Percentiles rank a stretch among this genome's conserved stretches.
Conservation (phyloP, 2,329 filamentous ascomycete genomes). For the Microdochium nivale region DNA sequence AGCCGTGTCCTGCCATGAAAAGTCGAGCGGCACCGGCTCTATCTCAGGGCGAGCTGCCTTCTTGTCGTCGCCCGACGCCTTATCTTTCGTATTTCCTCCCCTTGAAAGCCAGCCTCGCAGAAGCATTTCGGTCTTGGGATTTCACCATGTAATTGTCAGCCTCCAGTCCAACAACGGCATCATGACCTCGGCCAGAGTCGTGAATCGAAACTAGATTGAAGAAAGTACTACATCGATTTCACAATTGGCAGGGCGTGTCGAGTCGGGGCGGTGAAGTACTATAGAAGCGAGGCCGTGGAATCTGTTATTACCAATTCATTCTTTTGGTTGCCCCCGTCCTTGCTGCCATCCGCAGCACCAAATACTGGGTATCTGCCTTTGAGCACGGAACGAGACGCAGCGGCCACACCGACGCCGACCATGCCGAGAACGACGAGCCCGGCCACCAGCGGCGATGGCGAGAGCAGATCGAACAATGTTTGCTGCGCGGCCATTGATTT, state of each 20-base stretch:
- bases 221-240: no score
- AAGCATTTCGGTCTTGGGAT: no score
- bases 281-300: no score
- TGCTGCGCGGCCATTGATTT: background rate
- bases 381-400: background rate
- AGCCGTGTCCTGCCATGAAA: slow-evolving; percentile 29
- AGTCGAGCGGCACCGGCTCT: slow-evolving; percentile 11
- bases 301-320: no score
- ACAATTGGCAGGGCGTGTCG: no score
- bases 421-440: background rate
- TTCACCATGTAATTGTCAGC: no score
- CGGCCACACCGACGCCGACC: background rate
- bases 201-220: no score
- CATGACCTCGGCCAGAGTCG: no score
- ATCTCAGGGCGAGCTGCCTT: slow-evolving; percentile 5
- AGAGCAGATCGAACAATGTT: background rate
- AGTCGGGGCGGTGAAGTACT: no score
- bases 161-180: no score
- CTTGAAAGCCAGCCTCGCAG: background rate
- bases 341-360: background rate
- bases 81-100: background rate
- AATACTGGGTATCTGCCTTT: background rate
- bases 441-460: background rate
- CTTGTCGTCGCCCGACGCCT: background rate
- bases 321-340: background rate